Conservation (phyloP, 2,329 filamentous ascomycete genomes). For the Alternaria infectoria region DNA sequence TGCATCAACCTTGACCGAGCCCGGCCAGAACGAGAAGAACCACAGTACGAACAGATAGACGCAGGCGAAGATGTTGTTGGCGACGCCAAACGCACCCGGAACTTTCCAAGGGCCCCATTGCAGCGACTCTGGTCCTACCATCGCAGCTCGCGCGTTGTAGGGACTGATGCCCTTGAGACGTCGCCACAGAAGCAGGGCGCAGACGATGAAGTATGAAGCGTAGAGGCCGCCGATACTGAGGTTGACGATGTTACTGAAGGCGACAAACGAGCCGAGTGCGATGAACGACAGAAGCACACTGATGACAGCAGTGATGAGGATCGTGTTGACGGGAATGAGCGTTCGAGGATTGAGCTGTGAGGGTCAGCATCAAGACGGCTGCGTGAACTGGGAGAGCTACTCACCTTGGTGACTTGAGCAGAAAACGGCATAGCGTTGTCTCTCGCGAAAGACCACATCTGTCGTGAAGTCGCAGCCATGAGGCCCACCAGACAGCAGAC, state of each 20-base stretch:
- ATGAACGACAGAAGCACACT: constrained; percentile 17
- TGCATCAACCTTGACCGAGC: background rate
- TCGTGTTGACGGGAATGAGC: constrained; percentile 48
- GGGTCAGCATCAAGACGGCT: too few relatives aligned
- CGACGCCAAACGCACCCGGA: constrained; percentile 4
- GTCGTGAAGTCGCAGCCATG: constrained; percentile 21
- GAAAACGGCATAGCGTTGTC: constrained; percentile 24
- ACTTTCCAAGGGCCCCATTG: constrained; percentile 7
- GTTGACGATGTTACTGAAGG: constrained; percentile 16
- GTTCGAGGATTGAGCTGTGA: background rate
- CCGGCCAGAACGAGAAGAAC: constrained; percentile 28
- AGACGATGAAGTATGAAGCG: constrained; percentile 17
- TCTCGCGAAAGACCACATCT: constrained; percentile 26
- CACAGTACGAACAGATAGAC: constrained; percentile 14
- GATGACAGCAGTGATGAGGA: constrained; percentile 30
- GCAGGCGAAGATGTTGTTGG: constrained; percentile 14
- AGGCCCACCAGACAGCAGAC: constrained; percentile 12
- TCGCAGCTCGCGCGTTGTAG: background rate
- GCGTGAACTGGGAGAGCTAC: too few relatives aligned
- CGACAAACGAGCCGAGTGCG: constrained; percentile 12
- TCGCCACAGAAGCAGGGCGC: constrained; percentile 9
- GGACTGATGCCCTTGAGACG: constrained; percentile 8
- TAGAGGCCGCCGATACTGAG: constrained; percentile 17
- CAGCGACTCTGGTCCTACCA: background rate
- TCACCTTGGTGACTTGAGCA: constrained; percentile 1